Evolutionary conservation across 192 early-diverging fungal genomes (phyloP).

Genomic region (Coemansia sp.): DNA sequence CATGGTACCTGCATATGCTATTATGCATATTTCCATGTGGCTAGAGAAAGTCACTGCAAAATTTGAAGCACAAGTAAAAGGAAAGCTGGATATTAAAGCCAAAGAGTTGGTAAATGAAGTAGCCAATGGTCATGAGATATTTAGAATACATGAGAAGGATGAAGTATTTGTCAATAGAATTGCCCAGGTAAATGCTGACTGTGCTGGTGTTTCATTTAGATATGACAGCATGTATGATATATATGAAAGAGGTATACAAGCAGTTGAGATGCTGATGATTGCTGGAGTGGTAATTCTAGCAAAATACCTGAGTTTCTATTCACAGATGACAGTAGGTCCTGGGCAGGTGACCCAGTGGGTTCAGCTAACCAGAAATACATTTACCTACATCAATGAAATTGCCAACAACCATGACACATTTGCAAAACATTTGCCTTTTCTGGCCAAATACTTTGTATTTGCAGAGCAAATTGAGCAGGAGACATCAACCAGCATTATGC

Average conservation of each 20-base stretch:
- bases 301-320: not conserved
- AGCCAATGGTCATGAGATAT: not conserved
- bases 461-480: conserved; percentile 53
- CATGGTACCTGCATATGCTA: too few relatives aligned
- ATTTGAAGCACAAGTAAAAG: not conserved
- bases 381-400: not conserved
- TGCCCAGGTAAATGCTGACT: too few relatives aligned
- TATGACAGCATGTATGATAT: not conserved
- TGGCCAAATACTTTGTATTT: conserved; percentile 17
- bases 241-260: not conserved
- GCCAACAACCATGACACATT: too few relatives aligned
- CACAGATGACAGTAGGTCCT: not conserved
- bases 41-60: too few relatives aligned
- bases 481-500: conserved; percentile 19
- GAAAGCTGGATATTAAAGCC: not conserved
- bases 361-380: not conserved
- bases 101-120: not conserved
- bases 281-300: not conserved
- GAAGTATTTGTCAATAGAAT: not conserved
- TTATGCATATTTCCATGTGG: too few relatives aligned
- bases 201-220: too few relatives aligned
- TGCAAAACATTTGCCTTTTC: too few relatives aligned
- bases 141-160: conserved; percentile 4
- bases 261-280: not conserved
- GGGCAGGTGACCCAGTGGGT: not conserved